A percentile compares a stretch with the other conserved stretches of the same genome.
phyloP scores from a whole-genome alignment of 75 land plant genomes.

The Ceratopteris richardii region DNA sequence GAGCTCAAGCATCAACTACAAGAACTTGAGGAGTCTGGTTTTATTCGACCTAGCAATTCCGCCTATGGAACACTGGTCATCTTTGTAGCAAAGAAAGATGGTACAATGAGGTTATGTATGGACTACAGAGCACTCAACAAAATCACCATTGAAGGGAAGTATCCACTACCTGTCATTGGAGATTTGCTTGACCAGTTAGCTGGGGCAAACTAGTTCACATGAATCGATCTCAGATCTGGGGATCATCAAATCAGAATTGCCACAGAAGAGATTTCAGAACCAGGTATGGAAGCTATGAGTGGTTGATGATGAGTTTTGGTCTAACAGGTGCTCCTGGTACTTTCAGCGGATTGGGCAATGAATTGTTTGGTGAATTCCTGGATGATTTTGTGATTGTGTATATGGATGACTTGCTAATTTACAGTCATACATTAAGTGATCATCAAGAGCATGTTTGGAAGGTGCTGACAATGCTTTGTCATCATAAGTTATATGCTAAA shows the following conservation, averaged over 20 bases:
- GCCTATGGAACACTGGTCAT: slow-evolving; percentile 4
- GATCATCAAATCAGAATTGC: slow-evolving; percentile 17
- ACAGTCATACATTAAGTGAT: too few species aligned
- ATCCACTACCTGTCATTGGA: slow-evolving; percentile 11
- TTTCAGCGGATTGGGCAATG: slow-evolving; percentile 2
- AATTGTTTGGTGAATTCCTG: slow-evolving; percentile 4
- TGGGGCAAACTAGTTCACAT: slow-evolving; percentile 10
- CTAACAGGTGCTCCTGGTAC: slow-evolving; percentile 8
- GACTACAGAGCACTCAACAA: slow-evolving; percentile 19
- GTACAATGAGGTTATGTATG: slow-evolving; percentile 7
- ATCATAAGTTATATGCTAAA: too few species aligned
- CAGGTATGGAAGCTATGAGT: slow-evolving; percentile 9
- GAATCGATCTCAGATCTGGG: slow-evolving; percentile 9
- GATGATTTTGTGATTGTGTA: slow-evolving; percentile 11
- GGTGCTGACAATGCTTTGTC: too few species aligned
- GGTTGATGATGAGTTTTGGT: slow-evolving; percentile 4
- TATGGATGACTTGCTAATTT: too few species aligned
- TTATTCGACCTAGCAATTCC: slow-evolving; percentile 7
- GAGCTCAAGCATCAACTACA: slow-evolving; percentile 4
- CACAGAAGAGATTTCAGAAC: slow-evolving; percentile 11
- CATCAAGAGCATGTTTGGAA: too few species aligned
- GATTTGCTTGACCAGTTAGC: slow-evolving; percentile 3
- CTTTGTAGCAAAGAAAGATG: slow-evolving; percentile 6
- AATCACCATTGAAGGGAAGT: slow-evolving; percentile 8
- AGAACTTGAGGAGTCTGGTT: neutral